Conservation (phyloP, 805 yeast species). For the Cyberlindnera mississippiensis region DNA sequence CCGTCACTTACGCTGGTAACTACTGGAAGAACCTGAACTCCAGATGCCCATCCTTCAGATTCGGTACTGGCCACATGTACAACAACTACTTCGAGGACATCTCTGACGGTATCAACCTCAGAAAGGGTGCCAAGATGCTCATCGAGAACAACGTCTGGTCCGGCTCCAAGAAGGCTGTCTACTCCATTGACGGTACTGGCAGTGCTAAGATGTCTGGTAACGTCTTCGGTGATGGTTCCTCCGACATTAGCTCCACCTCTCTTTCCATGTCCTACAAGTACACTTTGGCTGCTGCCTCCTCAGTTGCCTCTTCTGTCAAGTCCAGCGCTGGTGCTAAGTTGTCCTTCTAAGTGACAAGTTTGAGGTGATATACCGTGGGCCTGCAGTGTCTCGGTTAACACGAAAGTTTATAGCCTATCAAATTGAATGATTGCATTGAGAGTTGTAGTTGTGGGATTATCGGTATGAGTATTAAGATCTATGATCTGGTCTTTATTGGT, state of each 20-base stretch:
- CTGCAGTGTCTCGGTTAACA: no score
- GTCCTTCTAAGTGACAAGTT: not conserved
- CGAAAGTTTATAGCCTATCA: no score
- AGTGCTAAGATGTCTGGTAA: conserved; percentile 2
- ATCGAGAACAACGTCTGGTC: conserved; percentile 8
- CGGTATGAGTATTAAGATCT: no score
- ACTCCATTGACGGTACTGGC: conserved; percentile 8
- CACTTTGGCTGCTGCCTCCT: not conserved
- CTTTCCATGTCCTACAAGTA: conserved; percentile 4
- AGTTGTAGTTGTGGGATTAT: no score
- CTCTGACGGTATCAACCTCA: conserved; percentile 6
- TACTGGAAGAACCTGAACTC: conserved; percentile 8
- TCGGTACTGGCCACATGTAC: conserved; percentile 8
- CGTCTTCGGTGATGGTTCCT: conserved; percentile 2
- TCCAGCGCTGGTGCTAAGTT: conserved; percentile 6
- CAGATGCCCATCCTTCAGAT: conserved; percentile 8
- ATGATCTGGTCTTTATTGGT: no score
- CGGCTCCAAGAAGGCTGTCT: conserved; percentile 2
- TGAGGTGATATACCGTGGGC: no score
- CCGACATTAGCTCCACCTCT: conserved; percentile 1
- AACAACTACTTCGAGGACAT: conserved; percentile 5
- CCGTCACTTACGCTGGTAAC: conserved; percentile 4
- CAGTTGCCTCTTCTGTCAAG: conserved; percentile 2
- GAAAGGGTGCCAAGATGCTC: conserved; percentile 3
- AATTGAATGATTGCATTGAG: no score